Conservation (phyloP, 2,329 filamentous ascomycete species). For the Colletotrichum navitas region DNA sequence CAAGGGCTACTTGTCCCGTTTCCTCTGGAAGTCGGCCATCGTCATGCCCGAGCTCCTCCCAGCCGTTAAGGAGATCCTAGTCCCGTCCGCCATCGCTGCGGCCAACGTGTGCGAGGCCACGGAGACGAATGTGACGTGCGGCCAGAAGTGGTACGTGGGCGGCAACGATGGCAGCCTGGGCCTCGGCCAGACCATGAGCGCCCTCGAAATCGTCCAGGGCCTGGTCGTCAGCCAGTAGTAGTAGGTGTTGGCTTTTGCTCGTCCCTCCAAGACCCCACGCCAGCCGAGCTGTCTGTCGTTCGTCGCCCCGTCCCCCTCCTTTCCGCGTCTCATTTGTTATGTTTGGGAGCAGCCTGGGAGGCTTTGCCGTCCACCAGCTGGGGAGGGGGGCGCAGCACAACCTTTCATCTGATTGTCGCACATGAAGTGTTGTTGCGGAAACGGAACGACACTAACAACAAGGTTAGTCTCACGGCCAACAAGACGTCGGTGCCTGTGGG, state of each 20-base stretch:
- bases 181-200: conserved; percentile 74
- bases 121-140: conserved; percentile 65
- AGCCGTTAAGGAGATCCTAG: conserved; percentile 62
- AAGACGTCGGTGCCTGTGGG: neutral
- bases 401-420: neutral
- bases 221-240: conserved; percentile 55
- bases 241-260: conserved; percentile 49
- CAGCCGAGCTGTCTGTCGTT: neutral
- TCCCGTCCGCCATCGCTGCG: conserved; percentile 67
- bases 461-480: neutral
- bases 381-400: neutral
- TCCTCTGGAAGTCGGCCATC: conserved; percentile 70
- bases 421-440: neutral
- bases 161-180: conserved; percentile 67
- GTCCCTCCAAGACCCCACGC: neutral
- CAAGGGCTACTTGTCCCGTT: conserved; percentile 76
- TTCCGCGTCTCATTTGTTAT: neutral
- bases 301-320: neutral
- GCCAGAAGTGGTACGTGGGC: conserved; percentile 72
- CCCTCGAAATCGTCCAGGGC: conserved; percentile 73
- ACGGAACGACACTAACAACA: conserved; percentile 1
- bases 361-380: neutral
- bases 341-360: neutral
- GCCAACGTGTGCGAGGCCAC: conserved; percentile 69
- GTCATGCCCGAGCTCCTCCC: conserved; percentile 67